Conservation (phyloP, 2,329 filamentous ascomycete species). For the Thelonectria rubi region DNA sequence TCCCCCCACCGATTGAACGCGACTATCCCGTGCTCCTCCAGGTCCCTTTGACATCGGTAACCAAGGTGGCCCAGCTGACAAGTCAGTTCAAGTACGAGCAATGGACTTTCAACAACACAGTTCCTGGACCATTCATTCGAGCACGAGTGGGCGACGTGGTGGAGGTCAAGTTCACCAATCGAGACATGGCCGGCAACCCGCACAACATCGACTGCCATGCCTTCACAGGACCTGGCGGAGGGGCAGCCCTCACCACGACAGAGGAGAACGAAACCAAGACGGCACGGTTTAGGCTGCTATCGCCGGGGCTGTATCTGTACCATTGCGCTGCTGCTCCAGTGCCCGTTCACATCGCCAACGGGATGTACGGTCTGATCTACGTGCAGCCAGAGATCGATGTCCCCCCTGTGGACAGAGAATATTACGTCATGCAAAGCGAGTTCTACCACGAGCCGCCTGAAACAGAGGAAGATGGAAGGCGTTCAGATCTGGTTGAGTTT, state of each 20-base stretch:
- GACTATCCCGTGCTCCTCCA: background rate
- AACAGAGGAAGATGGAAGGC: slow-evolving; percentile 22
- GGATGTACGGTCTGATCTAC: slow-evolving; percentile 26
- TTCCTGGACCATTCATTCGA: slow-evolving; percentile 26
- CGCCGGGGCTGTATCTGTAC: slow-evolving; percentile 25
- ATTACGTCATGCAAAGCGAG: slow-evolving; percentile 32
- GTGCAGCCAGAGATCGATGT: slow-evolving; percentile 24
- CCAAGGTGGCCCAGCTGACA: slow-evolving; percentile 25
- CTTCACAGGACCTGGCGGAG: slow-evolving; percentile 28
- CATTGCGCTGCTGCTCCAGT: slow-evolving; percentile 19
- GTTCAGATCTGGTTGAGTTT: slow-evolving; percentile 25
- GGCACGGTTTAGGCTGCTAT: slow-evolving; percentile 26
- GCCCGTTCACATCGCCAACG: slow-evolving; percentile 18
- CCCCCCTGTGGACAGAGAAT: slow-evolving; percentile 24
- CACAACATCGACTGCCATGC: slow-evolving; percentile 30
- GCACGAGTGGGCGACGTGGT: slow-evolving; percentile 26
- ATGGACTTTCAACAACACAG: slow-evolving; percentile 29
- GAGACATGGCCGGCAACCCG: slow-evolving; percentile 15
- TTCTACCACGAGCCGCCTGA: slow-evolving; percentile 30
- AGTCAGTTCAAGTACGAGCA: slow-evolving; percentile 29
- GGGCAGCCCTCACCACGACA: slow-evolving; percentile 23
- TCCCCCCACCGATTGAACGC: background rate
- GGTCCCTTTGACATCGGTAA: slow-evolving; percentile 9
- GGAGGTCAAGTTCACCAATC: slow-evolving; percentile 25
- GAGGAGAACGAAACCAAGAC: slow-evolving; percentile 29